Evolutionary conservation across 2,329 filamentous ascomycete genomes (phyloP).

Genomic region (Neopestalotiopsis sp.): DNA sequence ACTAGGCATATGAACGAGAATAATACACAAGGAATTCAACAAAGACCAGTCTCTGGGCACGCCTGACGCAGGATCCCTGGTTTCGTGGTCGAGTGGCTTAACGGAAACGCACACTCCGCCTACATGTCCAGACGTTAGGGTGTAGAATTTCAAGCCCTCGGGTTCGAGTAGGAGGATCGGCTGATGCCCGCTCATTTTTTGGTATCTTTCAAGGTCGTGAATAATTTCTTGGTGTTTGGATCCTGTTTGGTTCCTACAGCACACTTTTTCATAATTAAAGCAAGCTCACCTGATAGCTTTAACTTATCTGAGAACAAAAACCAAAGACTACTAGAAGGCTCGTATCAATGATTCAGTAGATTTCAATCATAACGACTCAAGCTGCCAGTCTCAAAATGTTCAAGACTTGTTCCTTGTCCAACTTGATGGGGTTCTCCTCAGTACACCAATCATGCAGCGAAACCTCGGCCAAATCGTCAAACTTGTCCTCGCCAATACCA

Average conservation of each 20-base stretch:
- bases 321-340: too few species aligned
- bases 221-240: too few species aligned
- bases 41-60: neutral
- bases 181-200: neutral
- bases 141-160: neutral
- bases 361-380: neutral
- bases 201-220: too few species aligned
- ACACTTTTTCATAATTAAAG: too few species aligned
- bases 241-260: too few species aligned
- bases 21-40: too few species aligned
- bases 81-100: neutral
- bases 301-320: too few species aligned
- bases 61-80: too few species aligned
- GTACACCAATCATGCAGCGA: conserved; percentile 22
- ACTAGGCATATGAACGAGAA: neutral
- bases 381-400: conserved; percentile 26
- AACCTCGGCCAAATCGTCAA: conserved; percentile 24
- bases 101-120: neutral
- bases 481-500: conserved; percentile 25
- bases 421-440: conserved; percentile 23
- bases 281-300: too few species aligned
- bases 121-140: neutral
- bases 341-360: too few species aligned
- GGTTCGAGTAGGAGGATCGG: neutral
- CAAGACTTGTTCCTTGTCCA: conserved; percentile 26